phyloP scores from a whole-genome alignment of 2,329 filamentous ascomycete genomes.

The Fusarium tricinctum region DNA sequence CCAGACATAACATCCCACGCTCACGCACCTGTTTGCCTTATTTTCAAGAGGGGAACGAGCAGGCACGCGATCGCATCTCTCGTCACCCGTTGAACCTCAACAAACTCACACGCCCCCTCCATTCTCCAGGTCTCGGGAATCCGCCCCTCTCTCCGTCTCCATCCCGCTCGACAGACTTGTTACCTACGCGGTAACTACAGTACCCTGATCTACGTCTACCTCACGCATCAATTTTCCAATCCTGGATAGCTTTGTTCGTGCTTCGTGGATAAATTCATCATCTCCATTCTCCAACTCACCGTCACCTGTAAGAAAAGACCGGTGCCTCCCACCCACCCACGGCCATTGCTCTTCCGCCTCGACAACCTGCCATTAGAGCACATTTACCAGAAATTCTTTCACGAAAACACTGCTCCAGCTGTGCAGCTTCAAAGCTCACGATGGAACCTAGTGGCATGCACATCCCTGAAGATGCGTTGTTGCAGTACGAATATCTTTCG shows the following conservation, averaged over 20 bases:
- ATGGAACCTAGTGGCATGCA: constrained; percentile 61
- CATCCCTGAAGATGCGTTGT: constrained; percentile 62
- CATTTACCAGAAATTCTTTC: constrained; percentile 25
- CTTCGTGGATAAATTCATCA: constrained; percentile 23
- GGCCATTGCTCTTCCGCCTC: constrained; percentile 31
- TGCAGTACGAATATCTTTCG: constrained; percentile 61
- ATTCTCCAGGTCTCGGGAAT: constrained; percentile 38
- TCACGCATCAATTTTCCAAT: constrained; percentile 50
- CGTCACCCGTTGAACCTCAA: constrained; percentile 33
- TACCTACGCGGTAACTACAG: constrained; percentile 13
- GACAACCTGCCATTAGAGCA: constrained; percentile 36
- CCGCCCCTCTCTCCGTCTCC: constrained; percentile 44
- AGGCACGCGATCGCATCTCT: constrained; percentile 49
- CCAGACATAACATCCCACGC: constrained; percentile 43
- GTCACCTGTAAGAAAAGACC: constrained; percentile 28
- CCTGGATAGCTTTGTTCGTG: constrained; percentile 43
- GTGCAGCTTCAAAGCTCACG: constrained; percentile 41
- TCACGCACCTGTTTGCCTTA: constrained; percentile 23
- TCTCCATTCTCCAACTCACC: constrained; percentile 28
- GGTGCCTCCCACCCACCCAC: constrained; percentile 32
- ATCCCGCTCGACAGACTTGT: constrained; percentile 31
- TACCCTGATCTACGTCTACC: constrained; percentile 9
- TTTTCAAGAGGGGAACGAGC: constrained; percentile 24
- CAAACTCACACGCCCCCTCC: constrained; percentile 45
- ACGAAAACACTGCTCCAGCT: constrained; percentile 41